A percentile compares a stretch with the other conserved stretches of the same genome.
Evolutionary conservation across 169 alveolate genomes (phyloP).

Genomic region (Cryptosporidium canis): DNA sequence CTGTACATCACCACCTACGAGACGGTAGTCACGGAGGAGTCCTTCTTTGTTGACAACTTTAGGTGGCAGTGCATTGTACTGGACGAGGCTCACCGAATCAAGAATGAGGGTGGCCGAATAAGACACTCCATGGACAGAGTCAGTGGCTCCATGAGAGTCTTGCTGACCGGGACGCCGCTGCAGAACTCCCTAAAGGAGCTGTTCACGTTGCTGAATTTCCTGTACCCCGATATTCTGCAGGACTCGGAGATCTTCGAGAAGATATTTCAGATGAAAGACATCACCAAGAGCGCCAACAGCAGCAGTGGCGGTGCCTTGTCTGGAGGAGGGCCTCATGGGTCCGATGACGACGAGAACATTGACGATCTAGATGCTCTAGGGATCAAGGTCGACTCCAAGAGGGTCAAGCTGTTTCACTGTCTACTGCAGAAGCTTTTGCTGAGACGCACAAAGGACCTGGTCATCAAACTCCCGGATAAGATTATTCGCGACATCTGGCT

Average conservation of each 20-base stretch:
- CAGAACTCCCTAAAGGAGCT: constrained; percentile 94
- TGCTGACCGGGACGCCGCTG: constrained; percentile 95
- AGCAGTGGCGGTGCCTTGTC: constrained; percentile 1
- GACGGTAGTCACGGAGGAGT: constrained; percentile 90
- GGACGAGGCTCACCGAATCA: constrained; percentile 99
- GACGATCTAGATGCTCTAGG: constrained; percentile 65
- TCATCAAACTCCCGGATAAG: constrained; percentile 87
- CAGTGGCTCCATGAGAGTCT: constrained; percentile 88
- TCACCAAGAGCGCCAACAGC: constrained; percentile 63
- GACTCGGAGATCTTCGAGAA: constrained; percentile 94
- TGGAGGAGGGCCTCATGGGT: not conserved
- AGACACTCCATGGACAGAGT: constrained; percentile 92
- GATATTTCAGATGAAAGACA: constrained; percentile 78
- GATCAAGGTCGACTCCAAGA: constrained; percentile 47
- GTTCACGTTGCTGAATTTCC: constrained; percentile 93
- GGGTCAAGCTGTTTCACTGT: constrained; percentile 76
- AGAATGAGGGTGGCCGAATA: constrained; percentile 93
- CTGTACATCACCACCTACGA: constrained; percentile 91
- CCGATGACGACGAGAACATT: constrained; percentile 43
- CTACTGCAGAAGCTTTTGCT: constrained; percentile 85
- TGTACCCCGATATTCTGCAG: constrained; percentile 97
- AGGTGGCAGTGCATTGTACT: constrained; percentile 95
- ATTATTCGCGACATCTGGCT: constrained; percentile 90
- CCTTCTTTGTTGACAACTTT: constrained; percentile 85
- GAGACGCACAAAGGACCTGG: constrained; percentile 89